phyloP scores from a whole-genome alignment of 495 filamentous ascomycete species.

The Articulospora tetracladia region DNA sequence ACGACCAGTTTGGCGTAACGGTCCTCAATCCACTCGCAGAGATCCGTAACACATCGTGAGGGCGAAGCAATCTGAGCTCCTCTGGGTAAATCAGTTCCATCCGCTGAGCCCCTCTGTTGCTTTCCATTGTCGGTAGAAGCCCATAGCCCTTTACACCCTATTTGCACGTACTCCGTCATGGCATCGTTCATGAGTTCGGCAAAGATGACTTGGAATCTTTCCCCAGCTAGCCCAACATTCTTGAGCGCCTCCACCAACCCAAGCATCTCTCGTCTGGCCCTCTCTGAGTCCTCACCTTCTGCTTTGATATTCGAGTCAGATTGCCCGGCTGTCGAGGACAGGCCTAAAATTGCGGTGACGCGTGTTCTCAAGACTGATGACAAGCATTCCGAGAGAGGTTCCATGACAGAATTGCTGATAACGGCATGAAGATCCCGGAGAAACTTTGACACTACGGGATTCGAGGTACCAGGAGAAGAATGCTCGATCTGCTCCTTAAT shows the following conservation, averaged over 20 bases:
- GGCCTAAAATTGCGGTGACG: conserved; percentile 52
- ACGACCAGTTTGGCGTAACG: conserved; percentile 62
- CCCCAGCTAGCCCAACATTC: conserved; percentile 69
- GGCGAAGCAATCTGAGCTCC: conserved; percentile 26
- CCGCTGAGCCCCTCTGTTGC: background rate
- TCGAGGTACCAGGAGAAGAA: conserved; percentile 23
- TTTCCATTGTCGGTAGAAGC: conserved; percentile 20
- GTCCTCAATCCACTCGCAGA: conserved; percentile 70
- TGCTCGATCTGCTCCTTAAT: conserved; percentile 36
- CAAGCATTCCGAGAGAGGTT: conserved; percentile 48
- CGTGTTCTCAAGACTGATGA: conserved; percentile 48
- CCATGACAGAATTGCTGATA: conserved; percentile 59
- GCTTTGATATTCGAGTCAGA: conserved; percentile 9
- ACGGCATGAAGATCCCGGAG: conserved; percentile 60
- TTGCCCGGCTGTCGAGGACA: conserved; percentile 24
- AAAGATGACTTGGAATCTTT: conserved; percentile 71
- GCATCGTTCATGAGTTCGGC: conserved; percentile 68
- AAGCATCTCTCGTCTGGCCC: conserved; percentile 50
- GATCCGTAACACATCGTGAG: conserved; percentile 50
- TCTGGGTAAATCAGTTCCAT: background rate
- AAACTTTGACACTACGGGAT: conserved; percentile 44
- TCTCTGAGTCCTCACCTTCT: conserved; percentile 32
- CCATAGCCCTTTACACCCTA: conserved; percentile 41
- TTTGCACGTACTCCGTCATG: conserved; percentile 60
- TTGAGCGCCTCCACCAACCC: conserved; percentile 58